A percentile compares a stretch with the other conserved stretches of the same genome.
These are phyloP conservation scores for Penicillium cataractarum DNA, from an alignment of 495 filamentous ascomycete species.

Conservation along the genomic window DNA sequence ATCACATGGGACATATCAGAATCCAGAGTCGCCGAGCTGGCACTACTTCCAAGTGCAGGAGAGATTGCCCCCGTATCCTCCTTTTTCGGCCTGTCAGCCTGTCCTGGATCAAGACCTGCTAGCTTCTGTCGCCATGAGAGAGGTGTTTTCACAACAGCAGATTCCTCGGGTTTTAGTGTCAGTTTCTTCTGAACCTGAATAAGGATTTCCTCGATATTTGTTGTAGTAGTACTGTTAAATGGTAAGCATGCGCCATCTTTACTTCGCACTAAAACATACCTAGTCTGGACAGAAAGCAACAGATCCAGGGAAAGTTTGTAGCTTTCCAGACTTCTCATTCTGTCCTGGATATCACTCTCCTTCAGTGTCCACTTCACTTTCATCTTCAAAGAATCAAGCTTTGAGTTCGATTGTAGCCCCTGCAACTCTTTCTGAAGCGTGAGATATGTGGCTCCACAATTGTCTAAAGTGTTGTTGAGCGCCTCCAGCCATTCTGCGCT, in stretches of 20 bases:
- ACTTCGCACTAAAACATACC: background rate
- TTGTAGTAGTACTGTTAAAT: background rate
- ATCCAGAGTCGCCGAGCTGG: background rate
- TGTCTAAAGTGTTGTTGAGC: constrained; percentile 6
- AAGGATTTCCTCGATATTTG: constrained; percentile 11
- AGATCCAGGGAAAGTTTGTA: constrained; percentile 8
- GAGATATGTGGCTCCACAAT: constrained; percentile 12
- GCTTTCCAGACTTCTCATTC: constrained; percentile 10
- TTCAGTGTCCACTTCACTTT: constrained; percentile 13
- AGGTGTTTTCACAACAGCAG: constrained; percentile 8
- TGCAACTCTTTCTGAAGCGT: constrained; percentile 5
- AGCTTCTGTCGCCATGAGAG: constrained; percentile 10
- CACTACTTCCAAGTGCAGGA: background rate
- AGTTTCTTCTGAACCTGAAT: constrained; percentile 12
- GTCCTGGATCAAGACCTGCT: constrained; percentile 6
- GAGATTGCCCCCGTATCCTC: background rate
- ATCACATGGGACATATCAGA: background rate
- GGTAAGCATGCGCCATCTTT: background rate
- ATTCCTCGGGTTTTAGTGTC: background rate
- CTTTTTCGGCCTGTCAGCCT: background rate
- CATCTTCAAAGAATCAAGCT: constrained; percentile 1
- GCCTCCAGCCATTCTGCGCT: constrained; percentile 13
- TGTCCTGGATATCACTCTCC: constrained; percentile 11
- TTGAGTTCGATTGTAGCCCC: background rate
- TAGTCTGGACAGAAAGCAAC: constrained; percentile 11